Evolutionary conservation across 2,329 filamentous ascomycete species (phyloP).

Genomic region (Lachnellula arida): DNA sequence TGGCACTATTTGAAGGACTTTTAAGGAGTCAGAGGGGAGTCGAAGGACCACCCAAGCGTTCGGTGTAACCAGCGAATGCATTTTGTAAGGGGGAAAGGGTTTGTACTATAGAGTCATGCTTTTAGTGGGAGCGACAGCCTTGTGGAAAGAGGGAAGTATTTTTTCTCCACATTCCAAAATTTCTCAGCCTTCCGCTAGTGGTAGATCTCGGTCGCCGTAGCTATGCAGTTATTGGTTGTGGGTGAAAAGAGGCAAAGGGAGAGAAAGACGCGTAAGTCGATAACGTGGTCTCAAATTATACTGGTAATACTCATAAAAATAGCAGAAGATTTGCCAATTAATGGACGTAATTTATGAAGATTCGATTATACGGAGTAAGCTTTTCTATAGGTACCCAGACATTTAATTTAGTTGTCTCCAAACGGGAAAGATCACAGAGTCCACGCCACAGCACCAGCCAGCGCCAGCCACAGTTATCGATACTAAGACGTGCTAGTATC

Average conservation of each 20-base stretch:
- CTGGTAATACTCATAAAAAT: no score
- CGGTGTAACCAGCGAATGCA: slow-evolving; percentile 44
- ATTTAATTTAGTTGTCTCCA: no score
- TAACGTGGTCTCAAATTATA: no score
- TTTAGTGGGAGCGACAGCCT: slow-evolving; percentile 2
- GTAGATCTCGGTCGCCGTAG: not conserved
- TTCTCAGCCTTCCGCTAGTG: slow-evolving; percentile 4
- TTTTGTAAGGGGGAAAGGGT: slow-evolving; percentile 5
- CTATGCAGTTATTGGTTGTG: not conserved
- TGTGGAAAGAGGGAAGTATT: slow-evolving; percentile 1
- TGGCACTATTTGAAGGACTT: slow-evolving; percentile 53
- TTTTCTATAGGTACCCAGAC: no score
- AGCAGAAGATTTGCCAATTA: no score
- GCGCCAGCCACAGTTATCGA: no score
- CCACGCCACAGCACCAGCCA: no score
- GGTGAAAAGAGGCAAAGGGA: not conserved
- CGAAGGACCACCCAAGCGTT: slow-evolving; percentile 57
- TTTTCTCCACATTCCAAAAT: slow-evolving; percentile 5
- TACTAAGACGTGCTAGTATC: no score
- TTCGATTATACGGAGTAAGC: no score
- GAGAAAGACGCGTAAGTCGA: no score
- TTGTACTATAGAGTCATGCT: not conserved
- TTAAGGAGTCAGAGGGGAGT: slow-evolving; percentile 54
- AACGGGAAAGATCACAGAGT: no score
- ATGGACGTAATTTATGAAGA: no score